Evolutionary conservation across 2,329 filamentous ascomycete genomes (phyloP).

Genomic region (Calonectria multiphialidica): DNA sequence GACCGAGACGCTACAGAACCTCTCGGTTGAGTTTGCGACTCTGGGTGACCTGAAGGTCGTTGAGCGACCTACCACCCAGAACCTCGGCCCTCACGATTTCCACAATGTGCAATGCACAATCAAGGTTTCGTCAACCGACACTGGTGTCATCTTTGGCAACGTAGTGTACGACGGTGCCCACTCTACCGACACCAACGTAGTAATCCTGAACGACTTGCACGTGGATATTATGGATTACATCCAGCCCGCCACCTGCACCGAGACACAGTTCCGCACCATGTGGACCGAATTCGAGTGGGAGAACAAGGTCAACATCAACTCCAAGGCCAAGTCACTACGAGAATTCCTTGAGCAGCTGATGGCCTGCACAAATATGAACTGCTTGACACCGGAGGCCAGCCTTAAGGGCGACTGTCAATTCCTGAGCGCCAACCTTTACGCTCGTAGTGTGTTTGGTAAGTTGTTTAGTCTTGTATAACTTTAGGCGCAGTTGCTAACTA

Average conservation of each 20-base stretch:
- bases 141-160: slow-evolving; percentile 98
- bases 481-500: slow-evolving; percentile 36
- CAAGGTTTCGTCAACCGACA: slow-evolving; percentile 98
- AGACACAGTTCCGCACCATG: slow-evolving; percentile 99
- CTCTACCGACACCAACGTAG: slow-evolving; percentile 93
- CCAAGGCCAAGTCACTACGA: slow-evolving; percentile 90
- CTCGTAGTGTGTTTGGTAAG: slow-evolving; percentile 97
- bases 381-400: slow-evolving; percentile 94
- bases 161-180: slow-evolving; percentile 96
- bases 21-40: slow-evolving; percentile 98
- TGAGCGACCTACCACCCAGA: slow-evolving; percentile 95
- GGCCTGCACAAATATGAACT: slow-evolving; percentile 99
- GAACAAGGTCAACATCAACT: slow-evolving; percentile 99
- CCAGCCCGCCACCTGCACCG: slow-evolving; percentile 94
- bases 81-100: slow-evolving; percentile 95
- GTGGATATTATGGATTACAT: slow-evolving; percentile 99
- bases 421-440: slow-evolving; percentile 96
- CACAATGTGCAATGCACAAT: slow-evolving; percentile 98
- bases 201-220: slow-evolving; percentile 97
- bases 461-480: slow-evolving; percentile 39
- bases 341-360: slow-evolving; percentile 95
- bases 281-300: slow-evolving; percentile 99
- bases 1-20: slow-evolving; percentile 93
- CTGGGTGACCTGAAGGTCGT: slow-evolving; percentile 98
- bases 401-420: slow-evolving; percentile 98